Conservation (phyloP, 139 green algal species). For the Picochlorum sp. region DNA sequence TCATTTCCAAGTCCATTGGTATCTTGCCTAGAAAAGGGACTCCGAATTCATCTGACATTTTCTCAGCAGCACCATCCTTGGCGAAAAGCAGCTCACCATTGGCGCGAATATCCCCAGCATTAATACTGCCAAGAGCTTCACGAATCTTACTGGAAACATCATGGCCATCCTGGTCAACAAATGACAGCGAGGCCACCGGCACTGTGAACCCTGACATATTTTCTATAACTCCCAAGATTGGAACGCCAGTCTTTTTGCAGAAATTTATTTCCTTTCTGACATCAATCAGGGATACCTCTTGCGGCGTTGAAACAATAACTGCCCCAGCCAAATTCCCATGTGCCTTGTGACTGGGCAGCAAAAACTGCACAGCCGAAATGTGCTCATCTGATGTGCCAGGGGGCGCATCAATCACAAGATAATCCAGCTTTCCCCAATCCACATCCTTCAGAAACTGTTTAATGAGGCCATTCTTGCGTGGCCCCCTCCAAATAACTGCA, state of each 20-base stretch:
- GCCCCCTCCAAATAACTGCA: conserved; percentile 93
- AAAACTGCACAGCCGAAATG: conserved; percentile 90
- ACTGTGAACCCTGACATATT: conserved; percentile 85
- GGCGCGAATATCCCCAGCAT: conserved; percentile 30
- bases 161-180: conserved; percentile 21
- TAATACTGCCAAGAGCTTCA: conserved; percentile 22
- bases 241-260: conserved; percentile 80
- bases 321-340: conserved; percentile 46
- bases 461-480: conserved; percentile 91
- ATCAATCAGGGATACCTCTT: conserved; percentile 95
- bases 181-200: conserved; percentile 42
- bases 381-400: conserved; percentile 96
- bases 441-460: conserved; percentile 97
- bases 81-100: conserved; percentile 14
- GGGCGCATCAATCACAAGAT: conserved; percentile 92
- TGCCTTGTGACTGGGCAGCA: conserved; percentile 50
- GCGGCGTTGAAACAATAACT: conserved; percentile 70
- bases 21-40: conserved; percentile 80
- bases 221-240: conserved; percentile 92
- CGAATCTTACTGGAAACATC: conserved; percentile 41
- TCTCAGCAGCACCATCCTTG: conserved; percentile 47
- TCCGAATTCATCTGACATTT: conserved; percentile 64
- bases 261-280: conserved; percentile 98
- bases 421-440: conserved; percentile 90
- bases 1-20: conserved; percentile 68